phyloP scores from a whole-genome alignment of 768 basidiomycete species.

The Trichaptum fuscoviolaceum region DNA sequence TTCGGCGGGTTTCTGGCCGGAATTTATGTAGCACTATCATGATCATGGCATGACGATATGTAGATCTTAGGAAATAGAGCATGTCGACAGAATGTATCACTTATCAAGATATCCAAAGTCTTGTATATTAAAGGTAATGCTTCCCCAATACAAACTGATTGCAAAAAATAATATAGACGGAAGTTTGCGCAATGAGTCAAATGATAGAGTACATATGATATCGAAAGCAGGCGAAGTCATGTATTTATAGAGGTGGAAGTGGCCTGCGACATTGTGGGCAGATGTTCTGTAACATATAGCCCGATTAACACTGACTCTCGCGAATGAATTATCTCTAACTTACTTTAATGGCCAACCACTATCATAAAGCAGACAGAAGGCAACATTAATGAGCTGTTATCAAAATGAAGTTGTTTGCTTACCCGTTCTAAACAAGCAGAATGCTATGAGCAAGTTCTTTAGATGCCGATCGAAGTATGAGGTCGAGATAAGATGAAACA shows the following conservation, averaged over 20 bases:
- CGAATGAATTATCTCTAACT: slow-evolving; percentile 2
- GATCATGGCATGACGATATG: background rate
- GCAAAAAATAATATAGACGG: background rate
- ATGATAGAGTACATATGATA: background rate
- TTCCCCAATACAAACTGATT: background rate
- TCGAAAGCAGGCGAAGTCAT: background rate
- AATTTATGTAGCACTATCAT: too few relatives aligned
- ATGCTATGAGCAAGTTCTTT: slow-evolving; percentile 43
- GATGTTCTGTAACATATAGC: slow-evolving; percentile 53
- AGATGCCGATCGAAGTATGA: slow-evolving; percentile 1
- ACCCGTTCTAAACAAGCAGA: slow-evolving; percentile 83
- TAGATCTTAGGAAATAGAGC: too few relatives aligned
- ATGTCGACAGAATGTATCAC: too few relatives aligned
- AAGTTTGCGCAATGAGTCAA: background rate
- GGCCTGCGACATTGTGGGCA: slow-evolving; percentile 89
- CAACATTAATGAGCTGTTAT: slow-evolving; percentile 12
- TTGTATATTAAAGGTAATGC: background rate
- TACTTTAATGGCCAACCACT: slow-evolving; percentile 79
- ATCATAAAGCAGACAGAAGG: slow-evolving; percentile 8
- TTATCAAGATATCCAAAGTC: too few relatives aligned
- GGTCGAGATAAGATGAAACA: slow-evolving; percentile 30
- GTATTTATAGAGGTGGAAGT: slow-evolving; percentile 64
- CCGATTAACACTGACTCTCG: slow-evolving; percentile 7
- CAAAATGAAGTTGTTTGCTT: slow-evolving; percentile 17
- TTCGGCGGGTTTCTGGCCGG: background rate